Evolutionary conservation across 208 protist genomes (phyloP), one percentile per base, ranked within the genome.

Genomic region (Perkinsela sp.): DNA sequence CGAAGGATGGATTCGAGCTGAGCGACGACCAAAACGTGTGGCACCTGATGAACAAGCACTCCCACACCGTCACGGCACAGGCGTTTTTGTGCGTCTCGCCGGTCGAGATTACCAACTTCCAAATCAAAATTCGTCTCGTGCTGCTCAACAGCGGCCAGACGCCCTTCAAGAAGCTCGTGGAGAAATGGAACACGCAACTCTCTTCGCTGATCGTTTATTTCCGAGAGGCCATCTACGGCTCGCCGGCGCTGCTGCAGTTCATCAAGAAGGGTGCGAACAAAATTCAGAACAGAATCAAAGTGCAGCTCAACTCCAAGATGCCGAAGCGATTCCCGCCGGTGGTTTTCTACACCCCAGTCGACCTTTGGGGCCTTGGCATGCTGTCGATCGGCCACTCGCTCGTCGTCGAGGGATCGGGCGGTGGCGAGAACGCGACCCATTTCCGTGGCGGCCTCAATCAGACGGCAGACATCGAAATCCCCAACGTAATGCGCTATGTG

Each of bases 251-350:
- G 70, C 90, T 99, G 31, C 93, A 98, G 68, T 77, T 99, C 31
- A 82, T 99, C 1, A 96, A 99, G 31, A 95, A 96, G 76, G 97
- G 94, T 71, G 98, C 99, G 80, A 99, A 99, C 82, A 97, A 98
- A 75, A 99, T 99, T 82, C 97, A 99, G 86, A 98, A 95, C 13
- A 87, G 97, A 65, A 90, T 99, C 71, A 99, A 99, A 90, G 99
- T 99, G 81, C 96, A 96, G 16, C 81, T 99, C 69, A 99, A 99
- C 80, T 98, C 94, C 1, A 98, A 99, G 81, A 99, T 99, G 87
- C 98, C 98, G 70, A 88, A 88, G 32, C 88, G 98, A 70, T 99
- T 99, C 82, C 98, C 98, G 28, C 95, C 89, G 2, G 96, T 97
- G 0, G 97, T 99, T 66, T 99, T 98, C 78, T 98, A 98, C 84